Base-by-base conservation (phyloP, 768 basidiomycete species). In the button mushroom (Agaricus bisporus) region DNA sequence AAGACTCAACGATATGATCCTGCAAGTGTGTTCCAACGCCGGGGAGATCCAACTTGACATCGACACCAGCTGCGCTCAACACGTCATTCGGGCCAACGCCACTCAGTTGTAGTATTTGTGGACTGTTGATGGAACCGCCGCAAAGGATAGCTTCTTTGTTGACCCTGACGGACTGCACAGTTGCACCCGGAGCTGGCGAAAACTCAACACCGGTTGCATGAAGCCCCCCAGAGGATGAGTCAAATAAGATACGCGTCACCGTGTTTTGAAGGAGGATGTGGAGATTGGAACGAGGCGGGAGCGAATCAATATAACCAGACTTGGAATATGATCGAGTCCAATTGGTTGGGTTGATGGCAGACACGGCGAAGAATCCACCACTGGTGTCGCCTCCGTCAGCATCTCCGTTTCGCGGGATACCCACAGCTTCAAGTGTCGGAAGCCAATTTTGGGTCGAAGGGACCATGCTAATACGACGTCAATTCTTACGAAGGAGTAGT, bases 241-340 rank as follows among this genome's bases (percentile, higher is more conserved):
- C 79, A 50, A 59, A 79, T 65, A 38, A 73, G 68, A 58, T 76
- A 60, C 38, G 78, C 70, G 69, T 82, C 71, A 85, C 86, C 6
- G 81, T 83, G 12, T 77, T 71, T 50, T 79, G 78, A 8, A 79
- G 69, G 20, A 88, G 71, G 56, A 89, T 77, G 60, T 81, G 77
- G 38, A 88, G 74, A 61, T 88, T 88, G 20, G 73, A 53, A 41
- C 84, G 78, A 18, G 81, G 76, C 0, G 83, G 80, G 1, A 85
- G 72, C 4, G 79, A 73, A 64, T 86, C 85, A 66, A 85, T 79
- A 71, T 83, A 85, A 0, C 78, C 84, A 0, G 81, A 75, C 58
- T 78, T 77, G 35, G 84, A 72, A 68, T 87, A 86, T 3, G 82
- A 85, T 41, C 85, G 79, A 8, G 82, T 85, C 74, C 80, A 81